Base-by-base conservation (phyloP, 1,284 basidiomycete genomes). In the Porphyrellus sp. region DNA sequence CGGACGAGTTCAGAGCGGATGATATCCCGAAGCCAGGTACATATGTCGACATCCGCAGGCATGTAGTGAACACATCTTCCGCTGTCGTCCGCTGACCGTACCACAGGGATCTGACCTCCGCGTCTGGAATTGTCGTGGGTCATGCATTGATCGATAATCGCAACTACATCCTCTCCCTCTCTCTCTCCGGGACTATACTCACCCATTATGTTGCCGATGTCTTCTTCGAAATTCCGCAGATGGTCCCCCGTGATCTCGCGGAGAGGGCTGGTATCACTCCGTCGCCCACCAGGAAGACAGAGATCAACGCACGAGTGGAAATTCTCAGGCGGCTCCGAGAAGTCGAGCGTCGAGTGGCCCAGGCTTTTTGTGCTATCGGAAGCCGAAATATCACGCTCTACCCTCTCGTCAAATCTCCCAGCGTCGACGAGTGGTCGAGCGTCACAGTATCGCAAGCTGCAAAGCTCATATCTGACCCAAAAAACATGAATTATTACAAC, bases 1-100 rank as follows among this genome's bases (percentile, higher is more conserved):
- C 34, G 13, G 63, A 59, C 11, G 65, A 63, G 7, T 37, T 49
- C 8, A 15, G 28, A 23, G 39, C 27, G 30, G 50, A 23, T 31
- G 61, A 59, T 30, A 52, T 63, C n/a, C 61, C 63, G 16, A 41
- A 38, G 15, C 48, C 74, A 3, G 85, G 85, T 0, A 74, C 81
- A 16, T 81, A 85, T 48, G 71, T 87, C 25, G 85, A 87, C 58
- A 62, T 83, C 30, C 74, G 85, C 56, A 77, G 77, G 85, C 83
- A 58, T 51, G 77, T 68, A 16, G 12, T 27, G 4, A 33, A 31
- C 50, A 4, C 38, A 35, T 23, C 23, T 40, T 27, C n/a, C 52
- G 27, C 25, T 24, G 43, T 23, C 13, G 39, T 48, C 48, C 33
- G 38, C 51, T 66, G 39, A 62, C 27, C n/a, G 15, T 52, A 38